Evolutionary conservation across 2,329 filamentous ascomycete genomes (phyloP), one percentile per base, ranked within the genome.

Genomic region (Monilinia fructigena): DNA sequence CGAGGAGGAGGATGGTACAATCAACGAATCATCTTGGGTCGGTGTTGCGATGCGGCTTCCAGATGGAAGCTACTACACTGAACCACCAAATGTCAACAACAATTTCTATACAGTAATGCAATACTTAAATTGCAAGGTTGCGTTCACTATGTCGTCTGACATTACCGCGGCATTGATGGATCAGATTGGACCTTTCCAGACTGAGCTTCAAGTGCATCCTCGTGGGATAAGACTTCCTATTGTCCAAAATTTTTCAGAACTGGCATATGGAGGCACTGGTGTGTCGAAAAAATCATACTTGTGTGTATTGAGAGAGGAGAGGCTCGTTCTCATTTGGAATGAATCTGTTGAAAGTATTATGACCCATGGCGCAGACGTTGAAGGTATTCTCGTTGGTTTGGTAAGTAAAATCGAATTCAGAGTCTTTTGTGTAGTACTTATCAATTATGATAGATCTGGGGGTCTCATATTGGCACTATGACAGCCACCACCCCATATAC

Each of bases 171-270:
- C 68, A n/a, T 66, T 71, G 38, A 60, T 71, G 47, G 69, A 68
- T 38, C 69, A 70, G n/a, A 67, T 71, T 40, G 63, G 58, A 11
- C 70, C 70, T 26, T 69, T 68, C 50, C 70, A 71, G 48, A 68
- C 67, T 3, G 70, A 70, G 42, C n/a, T 71, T 2, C 60, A 66
- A 47, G 63, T 71, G 6, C 53, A 66, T 5, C 65, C 66, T 2
- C 64, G 62, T 52, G 68, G 68, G 5, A 59, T 69, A 23, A 70
- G 54, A 56, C 64, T 71, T 26, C 63, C 65, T 42, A 80, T 84
- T 50, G 79, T 77, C 16, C 79, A 81, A 63, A 84, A 84, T 7
- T 76, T 86, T 20, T 78, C 80, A 65, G 83, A 85, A 71, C 80
- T 85, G 52, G 77, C 79, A 8, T 56, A 55, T 16, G 65, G 55